A percentile compares a stretch with the other conserved stretches of the same genome.
phyloP scores from a whole-genome alignment of 1,284 basidiomycete species.

The Xanthoconium separans region DNA sequence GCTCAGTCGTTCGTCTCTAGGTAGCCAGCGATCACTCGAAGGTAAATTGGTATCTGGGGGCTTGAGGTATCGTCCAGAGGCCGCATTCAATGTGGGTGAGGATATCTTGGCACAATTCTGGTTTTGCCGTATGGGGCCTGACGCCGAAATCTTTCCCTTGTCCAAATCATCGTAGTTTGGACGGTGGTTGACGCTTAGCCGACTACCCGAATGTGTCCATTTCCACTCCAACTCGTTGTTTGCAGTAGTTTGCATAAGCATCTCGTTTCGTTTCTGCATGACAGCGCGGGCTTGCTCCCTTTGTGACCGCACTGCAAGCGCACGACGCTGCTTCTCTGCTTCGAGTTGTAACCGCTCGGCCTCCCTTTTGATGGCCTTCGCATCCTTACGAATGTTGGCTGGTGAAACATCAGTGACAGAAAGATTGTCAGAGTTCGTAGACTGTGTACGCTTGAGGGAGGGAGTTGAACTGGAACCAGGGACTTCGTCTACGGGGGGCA shows the following conservation, averaged over 20 bases:
- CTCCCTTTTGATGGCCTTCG: slow-evolving; percentile 90
- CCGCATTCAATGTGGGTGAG: slow-evolving; percentile 52
- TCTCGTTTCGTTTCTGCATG: slow-evolving; percentile 86
- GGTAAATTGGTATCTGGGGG: slow-evolving; percentile 36
- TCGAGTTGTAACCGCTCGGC: slow-evolving; percentile 82
- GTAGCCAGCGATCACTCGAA: slow-evolving; percentile 51
- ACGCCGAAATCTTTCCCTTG: slow-evolving; percentile 50
- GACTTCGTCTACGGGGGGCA: slow-evolving; percentile 74
- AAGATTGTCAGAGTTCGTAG: slow-evolving; percentile 72
- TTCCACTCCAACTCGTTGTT: slow-evolving; percentile 61
- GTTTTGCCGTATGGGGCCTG: slow-evolving; percentile 61
- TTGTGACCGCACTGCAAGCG: slow-evolving; percentile 70
- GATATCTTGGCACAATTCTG: slow-evolving; percentile 37
- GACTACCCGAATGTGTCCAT: slow-evolving; percentile 38
- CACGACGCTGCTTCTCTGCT: slow-evolving; percentile 85
- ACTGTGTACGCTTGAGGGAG: slow-evolving; percentile 84
- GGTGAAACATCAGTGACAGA: slow-evolving; percentile 57
- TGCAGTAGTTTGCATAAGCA: slow-evolving; percentile 58
- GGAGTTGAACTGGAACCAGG: slow-evolving; percentile 54
- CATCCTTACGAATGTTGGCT: slow-evolving; percentile 52
- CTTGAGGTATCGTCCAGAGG: slow-evolving; percentile 54
- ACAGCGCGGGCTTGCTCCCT: slow-evolving; percentile 92
- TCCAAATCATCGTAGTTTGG: slow-evolving; percentile 35
- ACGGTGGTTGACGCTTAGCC: slow-evolving; percentile 36
- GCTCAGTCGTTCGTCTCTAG: slow-evolving; percentile 57